A percentile compares a stretch with the other conserved stretches of the same genome.
Conservation (phyloP, 2,329 filamentous ascomycete species). For the Paecilomyces fulvus region DNA sequence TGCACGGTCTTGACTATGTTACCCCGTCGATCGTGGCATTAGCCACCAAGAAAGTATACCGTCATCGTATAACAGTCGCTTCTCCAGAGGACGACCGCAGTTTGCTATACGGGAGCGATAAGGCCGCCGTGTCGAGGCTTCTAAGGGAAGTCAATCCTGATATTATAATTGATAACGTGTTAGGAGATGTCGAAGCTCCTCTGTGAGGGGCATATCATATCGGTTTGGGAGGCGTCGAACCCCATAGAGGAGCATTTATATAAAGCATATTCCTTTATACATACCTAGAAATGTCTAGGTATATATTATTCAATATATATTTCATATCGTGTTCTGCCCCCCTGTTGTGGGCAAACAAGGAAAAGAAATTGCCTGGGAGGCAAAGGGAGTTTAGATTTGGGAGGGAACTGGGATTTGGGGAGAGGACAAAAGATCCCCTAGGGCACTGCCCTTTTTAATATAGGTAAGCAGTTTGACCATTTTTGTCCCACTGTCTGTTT, state of each 20-base stretch:
- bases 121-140: conserved; percentile 58
- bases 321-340: not conserved
- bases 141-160: conserved; percentile 52
- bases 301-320: not conserved
- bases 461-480: no score
- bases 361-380: no score
- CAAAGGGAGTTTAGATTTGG: no score
- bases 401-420: no score
- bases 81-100: conserved; percentile 67
- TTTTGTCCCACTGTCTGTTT: no score
- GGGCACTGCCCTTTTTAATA: no score
- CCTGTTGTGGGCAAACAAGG: no score
- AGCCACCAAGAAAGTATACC: conserved; percentile 77
- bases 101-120: conserved; percentile 83
- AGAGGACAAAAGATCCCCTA: no score
- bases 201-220: conserved; percentile 27
- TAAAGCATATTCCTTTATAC: not conserved
- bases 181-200: conserved; percentile 49
- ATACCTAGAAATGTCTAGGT: not conserved
- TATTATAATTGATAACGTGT: conserved; percentile 50
- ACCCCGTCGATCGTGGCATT: conserved; percentile 77
- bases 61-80: conserved; percentile 70
- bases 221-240: not conserved
- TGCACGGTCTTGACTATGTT: conserved; percentile 72
- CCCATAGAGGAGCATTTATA: not conserved